These are phyloP conservation scores for Fraxinus nigra DNA, from an alignment of 305 asterid species.

Conservation along the genomic window DNA sequence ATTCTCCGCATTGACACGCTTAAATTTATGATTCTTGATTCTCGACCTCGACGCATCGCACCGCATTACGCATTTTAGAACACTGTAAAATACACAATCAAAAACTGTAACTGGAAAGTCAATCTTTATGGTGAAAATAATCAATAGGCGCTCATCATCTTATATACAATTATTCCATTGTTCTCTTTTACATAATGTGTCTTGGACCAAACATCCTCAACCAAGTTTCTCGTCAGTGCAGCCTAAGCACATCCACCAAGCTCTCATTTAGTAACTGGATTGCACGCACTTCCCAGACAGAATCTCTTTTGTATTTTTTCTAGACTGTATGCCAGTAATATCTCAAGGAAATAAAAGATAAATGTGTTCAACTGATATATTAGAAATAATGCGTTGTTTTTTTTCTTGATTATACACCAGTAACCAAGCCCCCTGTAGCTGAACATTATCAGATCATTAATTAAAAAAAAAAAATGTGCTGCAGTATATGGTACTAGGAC, in stretches of 20 bases:
- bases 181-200: background rate
- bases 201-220: background rate
- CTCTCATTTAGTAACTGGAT: background rate
- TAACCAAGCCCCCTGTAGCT: background rate
- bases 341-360: background rate
- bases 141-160: background rate
- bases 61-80: too few species aligned
- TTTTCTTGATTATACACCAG: background rate
- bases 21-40: too few species aligned
- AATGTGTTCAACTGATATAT: background rate
- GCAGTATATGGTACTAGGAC: background rate
- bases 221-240: background rate
- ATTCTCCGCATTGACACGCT: too few species aligned
- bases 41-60: too few species aligned
- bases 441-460: background rate
- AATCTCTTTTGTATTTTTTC: background rate
- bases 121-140: background rate
- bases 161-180: background rate
- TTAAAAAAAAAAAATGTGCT: background rate
- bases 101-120: background rate
- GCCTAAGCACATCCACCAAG: background rate
- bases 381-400: background rate
- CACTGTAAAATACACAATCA: background rate
- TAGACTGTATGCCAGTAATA: background rate
- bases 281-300: background rate